These are phyloP conservation scores for Tulasnella sp. DNA, from an alignment of 768 basidiomycete species.

Conservation along the genomic window DNA sequence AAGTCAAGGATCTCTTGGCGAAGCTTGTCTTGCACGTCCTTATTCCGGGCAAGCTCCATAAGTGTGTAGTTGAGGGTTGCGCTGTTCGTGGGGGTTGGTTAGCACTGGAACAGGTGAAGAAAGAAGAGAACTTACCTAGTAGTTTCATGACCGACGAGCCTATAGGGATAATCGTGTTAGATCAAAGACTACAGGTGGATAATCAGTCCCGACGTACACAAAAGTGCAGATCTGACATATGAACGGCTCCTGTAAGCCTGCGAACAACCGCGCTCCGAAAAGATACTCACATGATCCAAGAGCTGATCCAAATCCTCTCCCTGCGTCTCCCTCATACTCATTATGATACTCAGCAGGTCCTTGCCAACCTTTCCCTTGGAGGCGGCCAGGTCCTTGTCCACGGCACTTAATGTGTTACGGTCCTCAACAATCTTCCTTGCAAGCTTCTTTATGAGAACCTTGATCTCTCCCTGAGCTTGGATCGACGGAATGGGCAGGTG, in stretches of 20 bases:
- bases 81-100: neutral
- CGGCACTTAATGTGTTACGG: no score
- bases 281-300: slow-evolving; percentile 18
- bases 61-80: slow-evolving; percentile 30
- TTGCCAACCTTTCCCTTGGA: slow-evolving; percentile 12
- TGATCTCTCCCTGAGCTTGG: slow-evolving; percentile 24
- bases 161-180: slow-evolving; percentile 21
- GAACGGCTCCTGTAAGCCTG: slow-evolving; percentile 1
- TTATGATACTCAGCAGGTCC: slow-evolving; percentile 14
- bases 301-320: slow-evolving; percentile 16
- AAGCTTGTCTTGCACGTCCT: slow-evolving; percentile 29
- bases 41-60: slow-evolving; percentile 31
- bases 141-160: slow-evolving; percentile 35
- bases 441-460: slow-evolving; percentile 21
- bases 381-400: neutral
- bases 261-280: neutral
- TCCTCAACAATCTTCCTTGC: slow-evolving; percentile 10
- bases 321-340: slow-evolving; percentile 1
- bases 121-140: no score
- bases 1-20: slow-evolving; percentile 30
- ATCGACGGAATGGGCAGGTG: slow-evolving; percentile 23
- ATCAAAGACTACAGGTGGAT: neutral
- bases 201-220: slow-evolving; percentile 21
- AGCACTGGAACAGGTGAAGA: no score
- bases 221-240: slow-evolving; percentile 27